Evolutionary conservation across 495 filamentous ascomycete genomes (phyloP).

Genomic region (Astrothelium subdiscretum): DNA sequence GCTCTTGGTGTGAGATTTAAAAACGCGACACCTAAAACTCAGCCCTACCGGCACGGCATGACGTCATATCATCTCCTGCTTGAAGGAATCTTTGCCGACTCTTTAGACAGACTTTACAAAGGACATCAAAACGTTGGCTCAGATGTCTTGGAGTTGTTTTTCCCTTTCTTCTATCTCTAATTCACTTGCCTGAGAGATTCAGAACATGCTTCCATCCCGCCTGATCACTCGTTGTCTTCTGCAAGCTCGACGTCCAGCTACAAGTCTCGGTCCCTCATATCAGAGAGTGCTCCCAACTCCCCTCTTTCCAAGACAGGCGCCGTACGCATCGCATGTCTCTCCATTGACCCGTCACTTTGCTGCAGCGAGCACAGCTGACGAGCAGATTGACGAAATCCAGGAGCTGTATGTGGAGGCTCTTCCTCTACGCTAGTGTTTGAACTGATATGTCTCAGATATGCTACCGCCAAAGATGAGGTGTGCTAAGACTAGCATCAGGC

Average conservation of each 20-base stretch:
- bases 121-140: background rate
- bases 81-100: background rate
- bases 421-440: background rate
- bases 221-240: background rate
- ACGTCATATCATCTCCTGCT: background rate
- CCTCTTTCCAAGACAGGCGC: background rate
- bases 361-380: conserved; percentile 25
- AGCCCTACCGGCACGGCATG: background rate
- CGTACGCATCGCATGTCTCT: background rate
- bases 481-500: background rate
- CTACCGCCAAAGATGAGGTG: conserved; percentile 36
- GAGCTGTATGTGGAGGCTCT: conserved; percentile 24
- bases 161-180: background rate
- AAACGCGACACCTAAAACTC: background rate
- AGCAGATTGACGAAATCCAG: conserved; percentile 33
- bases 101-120: background rate
- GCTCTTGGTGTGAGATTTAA: background rate
- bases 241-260: background rate
- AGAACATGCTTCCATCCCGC: background rate
- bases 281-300: background rate
- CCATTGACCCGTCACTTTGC: background rate
- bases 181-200: background rate
- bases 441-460: conserved; percentile 20
- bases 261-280: background rate
- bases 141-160: background rate